Percentiles rank a stretch among this genome's conserved stretches.
Conservation (phyloP, 805 yeast species). For the Cyberlindnera nakhonratchasimensis region DNA sequence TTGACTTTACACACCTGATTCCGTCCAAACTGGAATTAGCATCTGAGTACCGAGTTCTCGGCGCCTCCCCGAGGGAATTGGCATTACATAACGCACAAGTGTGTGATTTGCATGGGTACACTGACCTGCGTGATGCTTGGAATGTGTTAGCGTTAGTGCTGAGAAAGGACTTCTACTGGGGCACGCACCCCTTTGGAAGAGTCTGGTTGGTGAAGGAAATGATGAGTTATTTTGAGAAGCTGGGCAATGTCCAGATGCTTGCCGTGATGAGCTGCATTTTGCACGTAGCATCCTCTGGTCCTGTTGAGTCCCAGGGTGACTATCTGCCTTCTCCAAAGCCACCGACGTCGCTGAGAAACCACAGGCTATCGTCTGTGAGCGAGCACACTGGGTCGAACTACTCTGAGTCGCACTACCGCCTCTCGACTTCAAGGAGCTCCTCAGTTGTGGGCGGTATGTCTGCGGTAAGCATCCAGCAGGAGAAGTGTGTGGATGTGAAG, state of each 20-base stretch:
- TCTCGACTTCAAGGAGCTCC: conserved; percentile 25
- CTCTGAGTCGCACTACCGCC: conserved; percentile 23
- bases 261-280: conserved; percentile 82
- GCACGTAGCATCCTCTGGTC: conserved; percentile 18
- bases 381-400: conserved; percentile 20
- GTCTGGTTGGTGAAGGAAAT: conserved; percentile 61
- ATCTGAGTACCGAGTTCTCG: conserved; percentile 58
- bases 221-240: conserved; percentile 57
- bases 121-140: conserved; percentile 76
- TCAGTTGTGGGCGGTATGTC: conserved; percentile 24
- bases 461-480: conserved; percentile 1
- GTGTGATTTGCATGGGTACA: conserved; percentile 58
- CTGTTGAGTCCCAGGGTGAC: conserved; percentile 5
- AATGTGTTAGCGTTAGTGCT: conserved; percentile 44
- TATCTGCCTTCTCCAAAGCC: conserved; percentile 7
- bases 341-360: conserved; percentile 11
- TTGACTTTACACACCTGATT: conserved; percentile 64
- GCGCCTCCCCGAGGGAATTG: conserved; percentile 58
- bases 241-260: conserved; percentile 79
- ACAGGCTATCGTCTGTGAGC: conserved; percentile 18
- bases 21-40: conserved; percentile 77
- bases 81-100: conserved; percentile 70
- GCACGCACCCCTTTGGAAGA: conserved; percentile 73
- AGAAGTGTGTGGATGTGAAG: conserved; percentile 33
- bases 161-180: conserved; percentile 61